Base-by-base conservation (phyloP, 202 grass and related monocot species). In the Digitaria exilis region DNA sequence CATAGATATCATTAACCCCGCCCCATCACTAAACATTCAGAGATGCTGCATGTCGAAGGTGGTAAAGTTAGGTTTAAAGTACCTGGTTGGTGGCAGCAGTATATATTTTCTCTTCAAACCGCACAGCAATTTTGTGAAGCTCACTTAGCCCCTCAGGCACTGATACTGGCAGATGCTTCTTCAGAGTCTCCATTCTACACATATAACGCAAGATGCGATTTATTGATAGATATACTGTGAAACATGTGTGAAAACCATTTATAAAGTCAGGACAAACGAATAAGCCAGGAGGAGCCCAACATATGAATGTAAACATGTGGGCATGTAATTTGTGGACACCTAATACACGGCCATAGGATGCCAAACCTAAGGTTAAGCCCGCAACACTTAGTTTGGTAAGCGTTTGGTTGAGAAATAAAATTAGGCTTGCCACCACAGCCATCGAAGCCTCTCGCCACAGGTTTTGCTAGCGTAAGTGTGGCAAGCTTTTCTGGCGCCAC, bases 41-140 rank as follows among this genome's bases (percentile, higher is more conserved):
- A 25, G 28, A n/a, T 11, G 31, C 42, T 2, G 2, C 19, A 11
- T 7, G 7, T 4, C 6, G 51, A 86, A 73, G 28, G 15, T 54
- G 8, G 15, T 5, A 44, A 41, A 54, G 31, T 21, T 50, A 62
- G 50, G 75, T 48, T 82, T 43, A 55, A 22, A 12, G 7, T 87
- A 97, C 94, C 92, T 92, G 86, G 58, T 8, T 90, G 51, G 84
- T 87, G 26, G 94, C 94, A 50, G 83, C 85, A 62, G 80, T 85
- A 65, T 92, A 97, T 14, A 97, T 93, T 76, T 91, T 89, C 84
- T 97, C 94, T 84, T 96, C 94, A 50, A 93, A 97, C 30, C 81
- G 81, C 17, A 88, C 84, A 13, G 91, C 94, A 61, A 97, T 89
- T 55, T 91, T 93, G 10, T 89, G 63, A 76, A 97, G 94, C 72